Base-by-base conservation (phyloP, 1,139 yeast genomes). In the Taphrina confusa region DNA sequence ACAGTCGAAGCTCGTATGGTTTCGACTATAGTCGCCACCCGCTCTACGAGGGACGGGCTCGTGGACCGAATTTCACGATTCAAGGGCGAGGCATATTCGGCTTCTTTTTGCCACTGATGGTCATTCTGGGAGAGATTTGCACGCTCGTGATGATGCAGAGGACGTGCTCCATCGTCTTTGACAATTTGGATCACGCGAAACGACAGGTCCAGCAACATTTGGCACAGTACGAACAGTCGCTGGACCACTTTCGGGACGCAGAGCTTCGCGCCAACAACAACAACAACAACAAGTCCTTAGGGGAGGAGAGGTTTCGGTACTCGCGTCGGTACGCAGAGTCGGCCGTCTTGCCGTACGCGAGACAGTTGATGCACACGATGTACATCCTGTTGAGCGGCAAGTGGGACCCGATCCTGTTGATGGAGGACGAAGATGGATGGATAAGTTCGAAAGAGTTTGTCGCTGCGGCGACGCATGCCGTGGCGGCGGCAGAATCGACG, bases 401-500 rank as follows among this genome's bases (percentile, higher is more conserved):
- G 20, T 66, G 67, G 67, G 68, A 66, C 40, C 67, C 68, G 18
- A 57, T 66, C 25, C 62, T 65, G 34, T 33, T 66, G 59, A 52
- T 66, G 37, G 40, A 65, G 63, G 44, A 67, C 65, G 27, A 66
- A 52, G 70, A 70, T 34, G 64, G 68, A 11, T 60, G 70, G 45
- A 63, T 69, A 44, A 61, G 65, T 27, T 65, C 66, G 30, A 63
- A 67, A 60, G 70, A 69, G 47, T 67, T 68, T 31, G 62, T 65
- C 30, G 64, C 62, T 31, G 67, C 68, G 16, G 63, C 68, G 11
- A 60, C 67, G 39, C 69, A 69, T 50, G 71, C 71, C 12, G 65
- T 70, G 22, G 60, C 66, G 3, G 71, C 69, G 8, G 71, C 72
- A 5, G 67, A 68, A 44, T 63, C 69, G 3, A 66, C 67, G n/a